Evolutionary conservation across 2,329 filamentous ascomycete genomes (phyloP).

Genomic region (Neurospora sp.): DNA sequence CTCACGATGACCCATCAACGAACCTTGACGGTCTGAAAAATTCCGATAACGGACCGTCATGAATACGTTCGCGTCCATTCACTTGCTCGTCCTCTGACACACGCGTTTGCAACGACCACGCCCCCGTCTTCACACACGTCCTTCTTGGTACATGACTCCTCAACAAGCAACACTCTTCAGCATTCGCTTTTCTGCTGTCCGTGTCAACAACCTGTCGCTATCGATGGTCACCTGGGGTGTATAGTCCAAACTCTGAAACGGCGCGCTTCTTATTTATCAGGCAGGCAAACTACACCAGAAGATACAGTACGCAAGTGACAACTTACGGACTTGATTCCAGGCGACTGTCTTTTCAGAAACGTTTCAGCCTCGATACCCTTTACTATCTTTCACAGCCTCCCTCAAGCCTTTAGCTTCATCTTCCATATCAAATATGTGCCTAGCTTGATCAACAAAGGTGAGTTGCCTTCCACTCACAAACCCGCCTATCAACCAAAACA

Average conservation of each 20-base stretch:
- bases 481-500: neutral
- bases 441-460: neutral
- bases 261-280: neutral
- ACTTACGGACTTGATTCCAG: neutral
- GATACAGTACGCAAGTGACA: neutral
- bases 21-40: neutral
- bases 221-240: neutral
- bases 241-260: neutral
- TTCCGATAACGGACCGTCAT: neutral
- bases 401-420: neutral
- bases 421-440: neutral
- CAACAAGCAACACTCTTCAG: neutral
- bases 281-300: neutral
- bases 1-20: neutral
- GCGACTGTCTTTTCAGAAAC: neutral
- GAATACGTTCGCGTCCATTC: neutral
- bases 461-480: neutral
- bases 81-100: neutral
- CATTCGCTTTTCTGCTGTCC: neutral
- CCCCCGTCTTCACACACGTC: neutral
- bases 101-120: neutral
- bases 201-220: neutral
- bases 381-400: neutral
- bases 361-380: neutral
- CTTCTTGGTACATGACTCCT: neutral